Percentiles rank a stretch among this genome's conserved stretches.
phyloP scores from a whole-genome alignment of 2,329 filamentous ascomycete genomes.

The Fusarium protoensiforme region DNA sequence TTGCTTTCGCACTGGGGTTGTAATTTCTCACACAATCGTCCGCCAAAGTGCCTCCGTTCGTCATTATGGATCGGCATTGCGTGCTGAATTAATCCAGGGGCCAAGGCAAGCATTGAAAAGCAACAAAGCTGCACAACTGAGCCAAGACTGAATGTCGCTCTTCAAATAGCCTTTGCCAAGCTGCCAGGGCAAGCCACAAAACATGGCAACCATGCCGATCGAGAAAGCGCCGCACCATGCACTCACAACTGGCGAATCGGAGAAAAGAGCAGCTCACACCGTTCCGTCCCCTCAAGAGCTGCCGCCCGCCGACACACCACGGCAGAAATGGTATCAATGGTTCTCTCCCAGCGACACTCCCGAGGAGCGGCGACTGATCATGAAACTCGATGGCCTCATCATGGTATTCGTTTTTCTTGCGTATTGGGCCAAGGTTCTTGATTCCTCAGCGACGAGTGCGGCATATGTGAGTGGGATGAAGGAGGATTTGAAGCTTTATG shows the following conservation, averaged over 20 bases:
- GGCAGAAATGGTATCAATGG: conserved; percentile 55
- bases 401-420: conserved; percentile 66
- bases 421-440: conserved; percentile 67
- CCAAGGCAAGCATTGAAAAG: background rate
- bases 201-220: background rate
- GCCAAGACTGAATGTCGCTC: background rate
- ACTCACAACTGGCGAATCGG: background rate
- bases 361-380: conserved; percentile 53
- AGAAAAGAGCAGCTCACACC: background rate
- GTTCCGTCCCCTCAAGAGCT: background rate
- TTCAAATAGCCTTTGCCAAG: background rate
- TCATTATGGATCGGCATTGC: background rate
- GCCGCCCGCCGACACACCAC: background rate
- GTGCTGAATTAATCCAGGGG: background rate
- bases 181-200: background rate
- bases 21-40: background rate
- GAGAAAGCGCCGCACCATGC: background rate
- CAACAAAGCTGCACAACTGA: background rate
- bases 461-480: conserved; percentile 42
- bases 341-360: conserved; percentile 59
- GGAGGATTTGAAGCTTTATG: conserved; percentile 8
- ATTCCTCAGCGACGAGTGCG: conserved; percentile 28
- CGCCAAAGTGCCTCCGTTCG: background rate
- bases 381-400: conserved; percentile 66
- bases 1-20: background rate